These are phyloP conservation scores for Cercospora sp. DNA, from an alignment of 2,329 filamentous ascomycete genomes.

Conservation along the genomic window DNA sequence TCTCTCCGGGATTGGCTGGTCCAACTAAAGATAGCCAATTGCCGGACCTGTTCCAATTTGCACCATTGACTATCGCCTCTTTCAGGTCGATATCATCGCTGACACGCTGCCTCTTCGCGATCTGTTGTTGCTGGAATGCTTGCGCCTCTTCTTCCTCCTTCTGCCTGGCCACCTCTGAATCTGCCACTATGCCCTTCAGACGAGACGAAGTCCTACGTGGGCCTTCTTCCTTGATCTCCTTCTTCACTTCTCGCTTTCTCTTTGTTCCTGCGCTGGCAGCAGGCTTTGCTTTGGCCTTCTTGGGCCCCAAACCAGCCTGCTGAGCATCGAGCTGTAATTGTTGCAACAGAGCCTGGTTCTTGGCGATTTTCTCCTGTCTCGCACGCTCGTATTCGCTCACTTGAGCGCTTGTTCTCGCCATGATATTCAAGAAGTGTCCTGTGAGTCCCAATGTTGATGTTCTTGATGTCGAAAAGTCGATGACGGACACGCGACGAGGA, in stretches of 20 bases:
- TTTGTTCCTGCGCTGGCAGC: constrained; percentile 47
- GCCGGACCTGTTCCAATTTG: constrained; percentile 65
- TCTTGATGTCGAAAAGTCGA: constrained; percentile 11
- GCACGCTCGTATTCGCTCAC: constrained; percentile 87
- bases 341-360: constrained; percentile 79
- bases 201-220: constrained; percentile 64
- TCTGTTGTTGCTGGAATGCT: constrained; percentile 57
- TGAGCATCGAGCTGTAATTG: constrained; percentile 69
- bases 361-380: constrained; percentile 80
- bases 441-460: not conserved
- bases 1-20: constrained; percentile 74
- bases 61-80: constrained; percentile 77
- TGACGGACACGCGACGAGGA: constrained; percentile 22
- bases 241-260: constrained; percentile 58
- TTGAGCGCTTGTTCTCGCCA: constrained; percentile 19
- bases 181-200: constrained; percentile 62
- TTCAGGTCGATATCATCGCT: constrained; percentile 69
- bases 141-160: constrained; percentile 67
- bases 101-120: constrained; percentile 62
- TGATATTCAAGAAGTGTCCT: constrained; percentile 3
- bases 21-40: constrained; percentile 68
- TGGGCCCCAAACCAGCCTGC: constrained; percentile 67
- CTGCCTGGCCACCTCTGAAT: constrained; percentile 67
- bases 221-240: constrained; percentile 48
- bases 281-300: constrained; percentile 50